These are phyloP conservation scores for Epichloe bromicola DNA, from an alignment of 2,329 filamentous ascomycete genomes.

Conservation along the genomic window DNA sequence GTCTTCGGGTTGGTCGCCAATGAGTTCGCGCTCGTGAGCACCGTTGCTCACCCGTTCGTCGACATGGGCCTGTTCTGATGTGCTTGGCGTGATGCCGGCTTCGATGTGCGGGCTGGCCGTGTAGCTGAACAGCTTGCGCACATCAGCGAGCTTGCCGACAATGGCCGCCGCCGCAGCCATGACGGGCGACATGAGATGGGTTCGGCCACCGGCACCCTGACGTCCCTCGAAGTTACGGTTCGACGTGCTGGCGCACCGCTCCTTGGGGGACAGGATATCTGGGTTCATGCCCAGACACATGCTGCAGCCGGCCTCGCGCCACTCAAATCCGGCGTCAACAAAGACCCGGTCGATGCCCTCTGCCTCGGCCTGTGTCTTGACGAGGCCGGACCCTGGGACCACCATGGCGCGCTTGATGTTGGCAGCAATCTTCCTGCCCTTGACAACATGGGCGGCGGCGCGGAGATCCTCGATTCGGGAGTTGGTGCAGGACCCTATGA, in stretches of 20 bases:
- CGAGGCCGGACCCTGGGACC: conserved; percentile 86
- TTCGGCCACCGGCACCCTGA: conserved; percentile 81
- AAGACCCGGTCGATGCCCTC: conserved; percentile 95
- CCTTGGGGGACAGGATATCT: conserved; percentile 77
- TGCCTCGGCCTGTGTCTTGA: conserved; percentile 81
- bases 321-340: conserved; percentile 83
- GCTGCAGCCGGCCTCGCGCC: conserved; percentile 94
- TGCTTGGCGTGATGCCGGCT: conserved; percentile 29
- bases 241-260: conserved; percentile 88
- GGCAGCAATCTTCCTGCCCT: conserved; percentile 72
- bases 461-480: conserved; percentile 91
- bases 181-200: conserved; percentile 91
- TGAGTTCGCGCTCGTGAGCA: conserved; percentile 38
- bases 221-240: conserved; percentile 97
- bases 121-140: conserved; percentile 62
- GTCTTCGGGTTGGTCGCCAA: conserved; percentile 50
- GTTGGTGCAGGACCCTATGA: conserved; percentile 97
- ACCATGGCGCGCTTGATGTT: conserved; percentile 95
- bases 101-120: conserved; percentile 46
- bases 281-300: conserved; percentile 99
- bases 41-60: conserved; percentile 40
- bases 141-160: conserved; percentile 81
- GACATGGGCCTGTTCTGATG: conserved; percentile 31
- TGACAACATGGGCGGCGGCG: conserved; percentile 71
- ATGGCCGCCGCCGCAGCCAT: conserved; percentile 92